Conservation (phyloP, 2,329 filamentous ascomycete species). For the Colletotrichum higginsianum region DNA sequence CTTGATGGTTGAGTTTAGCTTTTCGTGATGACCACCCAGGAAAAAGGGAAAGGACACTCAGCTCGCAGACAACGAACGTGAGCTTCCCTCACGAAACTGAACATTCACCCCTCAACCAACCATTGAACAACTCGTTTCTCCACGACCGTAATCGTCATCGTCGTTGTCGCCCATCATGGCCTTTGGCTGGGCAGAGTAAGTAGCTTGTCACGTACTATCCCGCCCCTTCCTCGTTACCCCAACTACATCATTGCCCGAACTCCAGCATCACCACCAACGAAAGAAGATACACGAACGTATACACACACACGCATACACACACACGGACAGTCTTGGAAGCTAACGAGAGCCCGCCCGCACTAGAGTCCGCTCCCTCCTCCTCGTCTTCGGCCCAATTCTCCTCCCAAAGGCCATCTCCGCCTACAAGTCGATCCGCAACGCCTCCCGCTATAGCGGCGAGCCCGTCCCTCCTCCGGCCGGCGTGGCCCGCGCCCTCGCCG, state of each 20-base stretch:
- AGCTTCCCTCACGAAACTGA: not conserved
- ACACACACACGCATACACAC: too few relatives aligned
- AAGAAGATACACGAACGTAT: not conserved
- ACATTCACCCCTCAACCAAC: not conserved
- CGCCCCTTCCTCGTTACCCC: not conserved
- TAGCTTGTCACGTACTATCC: constrained; percentile 15
- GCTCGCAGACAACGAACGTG: not conserved
- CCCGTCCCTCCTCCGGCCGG: constrained; percentile 70
- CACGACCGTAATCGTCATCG: constrained; percentile 2
- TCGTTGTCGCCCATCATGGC: constrained; percentile 37
- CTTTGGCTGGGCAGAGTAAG: constrained; percentile 46
- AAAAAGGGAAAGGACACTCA: not conserved
- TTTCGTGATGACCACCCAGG: constrained; percentile 18
- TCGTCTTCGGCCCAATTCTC: constrained; percentile 80
- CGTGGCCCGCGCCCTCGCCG: constrained; percentile 70
- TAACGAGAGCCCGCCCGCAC: constrained; percentile 1
- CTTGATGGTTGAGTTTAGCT: not conserved
- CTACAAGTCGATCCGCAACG: constrained; percentile 70
- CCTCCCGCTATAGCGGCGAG: constrained; percentile 60
- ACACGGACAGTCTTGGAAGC: not conserved
- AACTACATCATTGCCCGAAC: not conserved
- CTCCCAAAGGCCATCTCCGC: constrained; percentile 76
- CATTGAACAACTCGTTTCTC: not conserved
- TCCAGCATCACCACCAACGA: constrained; percentile 8
- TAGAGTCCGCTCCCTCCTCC: constrained; percentile 68